phyloP scores from a whole-genome alignment of 1,139 yeast species.

The Suhomyces terraborum region DNA sequence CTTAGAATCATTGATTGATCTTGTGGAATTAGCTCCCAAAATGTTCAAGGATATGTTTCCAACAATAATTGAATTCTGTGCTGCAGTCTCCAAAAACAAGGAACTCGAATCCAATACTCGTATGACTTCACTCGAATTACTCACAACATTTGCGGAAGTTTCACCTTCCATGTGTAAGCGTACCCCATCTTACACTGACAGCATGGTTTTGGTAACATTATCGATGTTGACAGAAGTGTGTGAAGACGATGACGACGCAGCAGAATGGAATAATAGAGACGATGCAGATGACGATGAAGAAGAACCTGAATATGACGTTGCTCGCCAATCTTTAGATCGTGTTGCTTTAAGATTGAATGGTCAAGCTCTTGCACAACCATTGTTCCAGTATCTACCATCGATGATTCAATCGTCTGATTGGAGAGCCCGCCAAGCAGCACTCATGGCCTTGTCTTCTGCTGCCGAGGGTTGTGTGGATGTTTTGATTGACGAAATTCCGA shows the following conservation, averaged over 20 bases:
- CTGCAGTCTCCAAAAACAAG: slow-evolving; percentile 76
- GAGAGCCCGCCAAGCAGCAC: slow-evolving; percentile 96
- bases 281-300: slow-evolving; percentile 79
- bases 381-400: slow-evolving; percentile 82
- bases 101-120: slow-evolving; percentile 80
- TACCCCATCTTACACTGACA: slow-evolving; percentile 69
- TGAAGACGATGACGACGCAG: slow-evolving; percentile 80
- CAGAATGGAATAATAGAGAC: slow-evolving; percentile 85
- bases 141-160: slow-evolving; percentile 88
- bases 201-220: slow-evolving; percentile 73
- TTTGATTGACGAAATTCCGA: slow-evolving; percentile 77
- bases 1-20: slow-evolving; percentile 84
- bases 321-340: slow-evolving; percentile 91
- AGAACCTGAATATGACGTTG: slow-evolving; percentile 87
- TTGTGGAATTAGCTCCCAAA: slow-evolving; percentile 92
- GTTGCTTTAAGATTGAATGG: slow-evolving; percentile 84
- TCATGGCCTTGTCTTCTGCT: slow-evolving; percentile 94
- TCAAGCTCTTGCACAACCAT: slow-evolving; percentile 76
- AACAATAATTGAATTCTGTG: slow-evolving; percentile 79
- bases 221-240: slow-evolving; percentile 93
- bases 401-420: slow-evolving; percentile 77
- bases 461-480: slow-evolving; percentile 97
- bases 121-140: slow-evolving; percentile 81
- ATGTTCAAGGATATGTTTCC: slow-evolving; percentile 90
- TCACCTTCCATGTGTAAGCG: slow-evolving; percentile 94